These are phyloP conservation scores for Rugonectria rugulosa DNA, from an alignment of 2,329 filamentous ascomycete species.

Conservation along the genomic window DNA sequence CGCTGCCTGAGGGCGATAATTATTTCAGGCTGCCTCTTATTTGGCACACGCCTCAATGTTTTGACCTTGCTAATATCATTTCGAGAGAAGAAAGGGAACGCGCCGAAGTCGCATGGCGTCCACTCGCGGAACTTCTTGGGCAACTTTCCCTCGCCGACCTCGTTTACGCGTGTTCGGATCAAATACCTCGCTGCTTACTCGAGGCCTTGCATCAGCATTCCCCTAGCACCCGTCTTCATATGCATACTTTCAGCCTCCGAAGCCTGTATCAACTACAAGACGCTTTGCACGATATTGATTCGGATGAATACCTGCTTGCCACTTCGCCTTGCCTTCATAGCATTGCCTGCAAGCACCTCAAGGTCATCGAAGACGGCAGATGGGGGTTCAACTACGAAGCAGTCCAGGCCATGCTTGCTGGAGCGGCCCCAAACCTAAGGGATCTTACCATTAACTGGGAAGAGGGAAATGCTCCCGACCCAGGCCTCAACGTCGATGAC, in stretches of 20 bases:
- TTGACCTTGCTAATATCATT: not conserved
- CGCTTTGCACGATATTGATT: not conserved
- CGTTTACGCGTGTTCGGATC: constrained; percentile 6
- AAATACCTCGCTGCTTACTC: constrained; percentile 8
- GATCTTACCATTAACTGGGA: not conserved
- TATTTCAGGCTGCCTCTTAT: not conserved
- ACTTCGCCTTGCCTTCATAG: not conserved
- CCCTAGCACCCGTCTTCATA: constrained; percentile 6
- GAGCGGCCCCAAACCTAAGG: not conserved
- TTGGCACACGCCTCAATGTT: not conserved
- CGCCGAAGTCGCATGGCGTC: constrained; percentile 11
- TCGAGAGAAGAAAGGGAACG: not conserved
- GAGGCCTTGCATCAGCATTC: constrained; percentile 3
- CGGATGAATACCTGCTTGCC: not conserved
- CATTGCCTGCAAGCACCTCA: not conserved
- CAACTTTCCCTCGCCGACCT: constrained; percentile 9
- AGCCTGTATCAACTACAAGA: not conserved
- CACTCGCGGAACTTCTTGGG: not conserved
- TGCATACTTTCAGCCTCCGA: constrained; percentile 15
- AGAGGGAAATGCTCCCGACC: not conserved
- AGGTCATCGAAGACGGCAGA: not conserved
- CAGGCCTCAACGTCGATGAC: no score
- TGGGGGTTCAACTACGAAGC: not conserved
- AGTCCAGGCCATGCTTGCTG: not conserved
- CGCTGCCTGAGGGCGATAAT: not conserved